Base-by-base conservation (phyloP, 768 basidiomycete species). In the Pisolithus marmoratus region DNA sequence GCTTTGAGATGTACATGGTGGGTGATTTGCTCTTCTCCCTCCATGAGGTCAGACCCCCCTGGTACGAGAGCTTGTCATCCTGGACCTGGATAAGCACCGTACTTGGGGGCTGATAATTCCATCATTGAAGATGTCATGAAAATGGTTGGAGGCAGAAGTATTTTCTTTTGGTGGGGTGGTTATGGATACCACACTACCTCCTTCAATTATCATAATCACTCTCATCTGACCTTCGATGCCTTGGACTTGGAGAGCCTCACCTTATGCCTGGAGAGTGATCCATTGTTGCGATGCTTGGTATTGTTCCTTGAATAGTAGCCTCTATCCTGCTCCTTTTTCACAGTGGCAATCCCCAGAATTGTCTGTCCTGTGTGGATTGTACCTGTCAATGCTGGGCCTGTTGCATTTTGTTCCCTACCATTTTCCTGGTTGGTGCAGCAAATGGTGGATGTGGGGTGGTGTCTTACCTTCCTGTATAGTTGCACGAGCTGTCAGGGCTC, bases 21-120 rank as follows among this genome's bases (percentile, higher is more conserved):
- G 0, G 93, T 97, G 48, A 98, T 93, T 63, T 97, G 94, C 60
- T 98, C 96, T 15, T 98, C 95, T 63, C 98, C 94, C 57, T 97
- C 94, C 1, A 99, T 95, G 31, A 99, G 72, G 65, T 98, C 96
- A 63, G 98, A 67, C 1, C 94, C 96, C 63, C 98, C 95, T 2
- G 91, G 85, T 38, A 98, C 67, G 57, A 93, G 83, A 14, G 94
- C 96, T 74, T n/a, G n/a, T n/a, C n/a, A n/a, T 96, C 96, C 59
- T 95, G 79, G 8, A 96, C 91, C 71, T 98, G 96, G 90, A 98
- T 98, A 46, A 98, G 77, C 4, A 98, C 96, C 97, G 96, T 29
- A 95, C 90, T 60, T 95, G 83, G 60, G 97, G 94, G 62, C 90
- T 94, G 69, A 99, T 95, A 42, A 79, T 74, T 24, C 93, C 93